Evolutionary conservation across 805 yeast genomes (phyloP).

Genomic region (Barnettozyma pratensis): DNA sequence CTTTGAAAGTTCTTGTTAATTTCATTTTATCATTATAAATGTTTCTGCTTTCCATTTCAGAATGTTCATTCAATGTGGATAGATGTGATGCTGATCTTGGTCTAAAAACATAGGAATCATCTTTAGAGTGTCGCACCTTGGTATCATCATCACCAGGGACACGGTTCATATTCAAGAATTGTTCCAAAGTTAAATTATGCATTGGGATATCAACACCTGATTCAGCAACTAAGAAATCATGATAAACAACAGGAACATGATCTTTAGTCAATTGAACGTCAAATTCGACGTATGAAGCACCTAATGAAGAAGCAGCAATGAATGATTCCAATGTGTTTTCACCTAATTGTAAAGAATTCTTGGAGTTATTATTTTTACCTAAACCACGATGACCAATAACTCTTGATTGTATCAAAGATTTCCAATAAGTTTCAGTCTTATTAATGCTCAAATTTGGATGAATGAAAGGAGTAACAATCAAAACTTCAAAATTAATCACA

Average conservation of each 20-base stretch:
- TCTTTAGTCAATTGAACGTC: slow-evolving; percentile 95
- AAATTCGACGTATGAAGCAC: slow-evolving; percentile 95
- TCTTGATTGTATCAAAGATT: slow-evolving; percentile 77
- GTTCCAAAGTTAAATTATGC: slow-evolving; percentile 88
- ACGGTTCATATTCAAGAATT: slow-evolving; percentile 57
- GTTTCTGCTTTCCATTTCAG: not conserved
- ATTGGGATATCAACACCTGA: slow-evolving; percentile 95
- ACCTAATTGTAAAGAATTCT: slow-evolving; percentile 82
- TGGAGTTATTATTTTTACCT: slow-evolving; percentile 74
- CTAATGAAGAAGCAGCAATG: slow-evolving; percentile 92
- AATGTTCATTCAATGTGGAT: slow-evolving; percentile 1
- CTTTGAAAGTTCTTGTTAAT: slow-evolving; percentile 83
- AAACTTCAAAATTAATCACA: slow-evolving; percentile 65
- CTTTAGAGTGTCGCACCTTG: slow-evolving; percentile 13
- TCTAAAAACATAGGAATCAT: slow-evolving; percentile 26
- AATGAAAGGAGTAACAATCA: slow-evolving; percentile 64
- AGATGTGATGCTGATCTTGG: slow-evolving; percentile 22
- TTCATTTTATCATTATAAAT: slow-evolving; percentile 57
- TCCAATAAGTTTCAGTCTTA: slow-evolving; percentile 83
- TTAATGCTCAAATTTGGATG: slow-evolving; percentile 64
- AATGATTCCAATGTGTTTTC: slow-evolving; percentile 94
- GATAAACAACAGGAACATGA: slow-evolving; percentile 86
- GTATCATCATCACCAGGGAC: slow-evolving; percentile 15
- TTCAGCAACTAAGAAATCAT: slow-evolving; percentile 91
- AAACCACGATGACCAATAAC: slow-evolving; percentile 96